phyloP scores from a whole-genome alignment of 768 basidiomycete species.

The Piloderma croceum region DNA sequence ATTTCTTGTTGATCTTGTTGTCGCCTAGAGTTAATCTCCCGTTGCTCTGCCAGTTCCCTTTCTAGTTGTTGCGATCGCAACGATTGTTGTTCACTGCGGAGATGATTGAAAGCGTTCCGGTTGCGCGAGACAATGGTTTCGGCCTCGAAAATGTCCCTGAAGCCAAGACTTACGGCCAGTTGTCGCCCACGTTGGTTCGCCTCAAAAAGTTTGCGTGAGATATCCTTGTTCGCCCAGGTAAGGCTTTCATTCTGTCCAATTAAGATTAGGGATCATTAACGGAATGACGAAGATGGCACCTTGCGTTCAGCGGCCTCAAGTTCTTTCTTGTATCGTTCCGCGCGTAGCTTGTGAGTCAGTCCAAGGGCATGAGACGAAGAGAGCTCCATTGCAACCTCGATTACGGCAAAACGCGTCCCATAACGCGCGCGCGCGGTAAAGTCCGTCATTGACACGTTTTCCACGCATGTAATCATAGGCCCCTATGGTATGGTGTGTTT shows the following conservation, averaged over 20 bases:
- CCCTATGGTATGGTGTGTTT: no score
- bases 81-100: background rate
- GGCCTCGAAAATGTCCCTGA: constrained; percentile 37
- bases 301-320: no score
- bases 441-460: no score
- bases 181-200: constrained; percentile 30
- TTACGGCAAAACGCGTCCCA: no score
- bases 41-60: background rate
- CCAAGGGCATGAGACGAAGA: no score
- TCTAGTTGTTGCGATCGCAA: background rate
- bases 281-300: background rate
- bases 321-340: no score
- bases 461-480: no score
- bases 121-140: constrained; percentile 29
- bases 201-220: constrained; percentile 35
- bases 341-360: no score
- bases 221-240: constrained; percentile 29
- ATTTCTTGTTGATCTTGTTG: background rate
- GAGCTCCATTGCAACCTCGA: no score
- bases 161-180: constrained; percentile 41
- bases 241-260: constrained; percentile 21
- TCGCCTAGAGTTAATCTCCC: background rate
- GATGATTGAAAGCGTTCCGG: background rate
- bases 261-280: background rate
- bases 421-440: no score